Percentiles rank a stretch among this genome's conserved stretches.
Evolutionary conservation across 2,329 filamentous ascomycete genomes (phyloP).

Genomic region (Fusarium phyllophilum): DNA sequence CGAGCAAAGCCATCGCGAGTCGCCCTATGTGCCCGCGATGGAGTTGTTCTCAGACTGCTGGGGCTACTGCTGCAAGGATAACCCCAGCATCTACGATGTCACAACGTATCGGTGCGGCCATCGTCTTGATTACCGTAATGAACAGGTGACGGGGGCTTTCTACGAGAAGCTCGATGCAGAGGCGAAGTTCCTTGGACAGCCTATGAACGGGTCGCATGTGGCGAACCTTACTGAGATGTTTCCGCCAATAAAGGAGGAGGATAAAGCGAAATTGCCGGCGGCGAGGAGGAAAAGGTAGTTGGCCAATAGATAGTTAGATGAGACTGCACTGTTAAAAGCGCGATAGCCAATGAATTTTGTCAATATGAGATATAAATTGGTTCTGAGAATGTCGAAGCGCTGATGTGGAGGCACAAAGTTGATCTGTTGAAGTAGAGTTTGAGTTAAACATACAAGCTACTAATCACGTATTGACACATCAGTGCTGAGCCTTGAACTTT

Average conservation of each 20-base stretch:
- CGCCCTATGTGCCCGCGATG: neutral
- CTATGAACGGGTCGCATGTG: neutral
- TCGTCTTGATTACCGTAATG: neutral
- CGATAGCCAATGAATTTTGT: neutral
- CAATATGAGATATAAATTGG: neutral
- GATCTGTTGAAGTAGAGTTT: neutral
- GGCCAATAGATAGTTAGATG: neutral
- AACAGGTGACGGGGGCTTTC: neutral
- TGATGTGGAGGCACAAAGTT: too few species aligned
- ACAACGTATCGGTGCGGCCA: neutral
- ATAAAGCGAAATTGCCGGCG: neutral
- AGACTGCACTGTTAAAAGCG: neutral
- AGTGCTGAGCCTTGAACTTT: neutral
- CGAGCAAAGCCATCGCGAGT: neutral
- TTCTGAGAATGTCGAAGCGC: neutral
- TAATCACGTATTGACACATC: neutral
- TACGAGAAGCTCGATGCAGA: neutral
- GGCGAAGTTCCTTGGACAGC: neutral
- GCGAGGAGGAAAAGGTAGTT: neutral
- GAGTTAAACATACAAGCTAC: rapidly evolving
- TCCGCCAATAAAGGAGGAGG: neutral
- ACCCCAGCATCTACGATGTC: neutral
- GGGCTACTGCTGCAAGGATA: neutral
- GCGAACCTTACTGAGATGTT: neutral
- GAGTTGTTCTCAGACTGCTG: neutral